A percentile compares a stretch with the other conserved stretches of the same genome.
These are phyloP conservation scores for Cystoderma amianthinum DNA, from an alignment of 768 basidiomycete species.

Conservation along the genomic window DNA sequence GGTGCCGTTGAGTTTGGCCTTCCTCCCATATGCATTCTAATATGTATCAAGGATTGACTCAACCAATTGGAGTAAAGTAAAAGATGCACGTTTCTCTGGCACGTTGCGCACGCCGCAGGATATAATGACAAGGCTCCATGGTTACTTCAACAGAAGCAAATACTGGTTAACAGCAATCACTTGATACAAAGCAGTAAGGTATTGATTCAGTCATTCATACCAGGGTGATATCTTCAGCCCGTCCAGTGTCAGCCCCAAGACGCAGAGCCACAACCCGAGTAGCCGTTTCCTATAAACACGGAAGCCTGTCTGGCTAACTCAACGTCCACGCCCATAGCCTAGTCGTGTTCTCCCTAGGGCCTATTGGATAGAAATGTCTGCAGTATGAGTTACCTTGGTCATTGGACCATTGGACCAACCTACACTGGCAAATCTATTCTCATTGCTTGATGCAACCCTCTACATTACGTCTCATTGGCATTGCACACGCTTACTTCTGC, in stretches of 20 bases:
- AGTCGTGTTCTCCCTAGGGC: constrained; percentile 38
- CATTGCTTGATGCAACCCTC: constrained; percentile 49
- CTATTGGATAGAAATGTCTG: constrained; percentile 24
- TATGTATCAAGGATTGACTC: too few relatives aligned
- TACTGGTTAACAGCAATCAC: too few relatives aligned
- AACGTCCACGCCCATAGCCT: constrained; percentile 35
- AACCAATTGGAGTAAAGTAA: too few relatives aligned
- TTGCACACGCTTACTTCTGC: constrained; percentile 79
- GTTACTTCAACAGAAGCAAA: background rate
- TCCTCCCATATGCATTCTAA: too few relatives aligned
- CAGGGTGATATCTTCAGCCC: constrained; percentile 27
- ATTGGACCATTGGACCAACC: constrained; percentile 36
- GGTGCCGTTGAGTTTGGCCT: too few relatives aligned
- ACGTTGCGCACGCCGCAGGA: too few relatives aligned
- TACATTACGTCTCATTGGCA: constrained; percentile 67
- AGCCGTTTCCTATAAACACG: constrained; percentile 41
- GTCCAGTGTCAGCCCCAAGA: constrained; percentile 27
- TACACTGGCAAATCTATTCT: too few relatives aligned
- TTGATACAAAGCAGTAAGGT: too few relatives aligned
- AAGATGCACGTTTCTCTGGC: too few relatives aligned
- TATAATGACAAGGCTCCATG: too few relatives aligned
- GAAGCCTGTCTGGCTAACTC: constrained; percentile 36
- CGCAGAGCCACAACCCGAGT: constrained; percentile 36
- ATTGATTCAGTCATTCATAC: constrained; percentile 9
- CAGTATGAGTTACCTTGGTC: constrained; percentile 31